Evolutionary conservation across 495 filamentous ascomycete genomes (phyloP).

Genomic region (Acidomyces sp.): DNA sequence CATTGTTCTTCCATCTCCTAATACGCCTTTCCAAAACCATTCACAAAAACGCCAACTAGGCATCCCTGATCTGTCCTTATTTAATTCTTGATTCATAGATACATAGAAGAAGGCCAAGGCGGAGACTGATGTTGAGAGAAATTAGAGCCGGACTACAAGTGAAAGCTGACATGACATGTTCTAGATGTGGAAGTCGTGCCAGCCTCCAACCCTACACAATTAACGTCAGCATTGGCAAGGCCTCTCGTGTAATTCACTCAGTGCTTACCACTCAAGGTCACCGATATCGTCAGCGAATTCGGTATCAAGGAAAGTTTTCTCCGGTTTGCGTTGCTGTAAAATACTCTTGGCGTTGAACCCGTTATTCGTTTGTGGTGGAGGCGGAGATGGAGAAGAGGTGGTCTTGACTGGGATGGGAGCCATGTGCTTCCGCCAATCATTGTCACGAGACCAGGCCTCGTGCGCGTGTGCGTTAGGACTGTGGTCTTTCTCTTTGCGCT

Average conservation of each 20-base stretch:
- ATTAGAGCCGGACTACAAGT: slow-evolving; percentile 8
- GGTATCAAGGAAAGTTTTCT: slow-evolving; percentile 18
- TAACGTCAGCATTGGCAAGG: slow-evolving; percentile 25
- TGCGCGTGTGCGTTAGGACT: slow-evolving; percentile 1
- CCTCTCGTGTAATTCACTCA: too few relatives aligned
- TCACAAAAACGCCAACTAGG: neutral
- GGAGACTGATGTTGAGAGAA: neutral
- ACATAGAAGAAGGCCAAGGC: neutral
- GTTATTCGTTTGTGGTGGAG: neutral
- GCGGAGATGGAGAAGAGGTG: slow-evolving; percentile 1
- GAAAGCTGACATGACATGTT: neutral
- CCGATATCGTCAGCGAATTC: slow-evolving; percentile 44
- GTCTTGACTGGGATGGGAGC: neutral
- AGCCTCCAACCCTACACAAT: slow-evolving; percentile 89
- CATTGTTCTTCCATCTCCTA: neutral
- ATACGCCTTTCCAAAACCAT: neutral
- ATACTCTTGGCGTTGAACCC: neutral
- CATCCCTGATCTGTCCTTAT: neutral
- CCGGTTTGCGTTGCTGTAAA: slow-evolving; percentile 4
- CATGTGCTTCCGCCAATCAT: slow-evolving; percentile 16
- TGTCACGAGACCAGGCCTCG: slow-evolving; percentile 6
- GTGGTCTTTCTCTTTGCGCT: slow-evolving; percentile 14
- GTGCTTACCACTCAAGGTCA: slow-evolving; percentile 43
- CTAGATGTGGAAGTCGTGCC: slow-evolving; percentile 46
- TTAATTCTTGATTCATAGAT: neutral